Evolutionary conservation across 1,139 yeast genomes (phyloP).

Genomic region (Chernovozyma aurita): DNA sequence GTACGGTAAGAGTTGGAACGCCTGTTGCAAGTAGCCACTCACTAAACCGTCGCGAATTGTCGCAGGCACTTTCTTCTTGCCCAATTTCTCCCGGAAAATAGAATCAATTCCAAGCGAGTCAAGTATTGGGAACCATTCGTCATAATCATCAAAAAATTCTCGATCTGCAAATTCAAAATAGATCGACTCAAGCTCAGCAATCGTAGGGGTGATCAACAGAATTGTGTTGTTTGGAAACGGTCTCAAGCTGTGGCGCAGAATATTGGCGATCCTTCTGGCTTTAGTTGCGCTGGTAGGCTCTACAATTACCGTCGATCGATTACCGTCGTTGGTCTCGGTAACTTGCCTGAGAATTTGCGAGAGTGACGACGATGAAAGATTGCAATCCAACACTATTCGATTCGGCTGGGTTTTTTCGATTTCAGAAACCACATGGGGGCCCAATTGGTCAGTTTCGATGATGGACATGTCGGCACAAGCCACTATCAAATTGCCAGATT

Average conservation of each 20-base stretch:
- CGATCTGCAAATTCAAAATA: constrained; percentile 42
- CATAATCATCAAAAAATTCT: constrained; percentile 56
- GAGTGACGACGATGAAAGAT: constrained; percentile 36
- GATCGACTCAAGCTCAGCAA: constrained; percentile 53
- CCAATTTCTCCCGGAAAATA: constrained; percentile 37
- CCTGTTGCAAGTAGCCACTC: constrained; percentile 62
- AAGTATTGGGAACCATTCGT: constrained; percentile 70
- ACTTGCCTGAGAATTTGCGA: constrained; percentile 29
- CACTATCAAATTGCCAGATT: constrained; percentile 57
- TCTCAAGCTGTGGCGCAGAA: constrained; percentile 12
- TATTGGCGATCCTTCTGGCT: constrained; percentile 34
- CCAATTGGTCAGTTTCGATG: constrained; percentile 45
- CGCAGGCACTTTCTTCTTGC: constrained; percentile 16
- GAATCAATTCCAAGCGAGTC: constrained; percentile 57
- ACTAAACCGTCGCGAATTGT: constrained; percentile 23
- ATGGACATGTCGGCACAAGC: constrained; percentile 87
- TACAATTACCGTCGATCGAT: constrained; percentile 37
- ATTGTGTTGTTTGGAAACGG: constrained; percentile 31
- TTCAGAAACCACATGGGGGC: constrained; percentile 33
- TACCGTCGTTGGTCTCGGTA: constrained; percentile 24
- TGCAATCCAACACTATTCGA: constrained; percentile 63
- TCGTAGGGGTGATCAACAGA: constrained; percentile 63
- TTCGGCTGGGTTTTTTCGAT: constrained; percentile 32
- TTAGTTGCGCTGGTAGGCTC: constrained; percentile 80
- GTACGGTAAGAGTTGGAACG: constrained; percentile 67